A percentile compares a stretch with the other conserved stretches of the same genome.
Evolutionary conservation across 2,329 filamentous ascomycete species (phyloP).

Genomic region (Aspergillus melleus): DNA sequence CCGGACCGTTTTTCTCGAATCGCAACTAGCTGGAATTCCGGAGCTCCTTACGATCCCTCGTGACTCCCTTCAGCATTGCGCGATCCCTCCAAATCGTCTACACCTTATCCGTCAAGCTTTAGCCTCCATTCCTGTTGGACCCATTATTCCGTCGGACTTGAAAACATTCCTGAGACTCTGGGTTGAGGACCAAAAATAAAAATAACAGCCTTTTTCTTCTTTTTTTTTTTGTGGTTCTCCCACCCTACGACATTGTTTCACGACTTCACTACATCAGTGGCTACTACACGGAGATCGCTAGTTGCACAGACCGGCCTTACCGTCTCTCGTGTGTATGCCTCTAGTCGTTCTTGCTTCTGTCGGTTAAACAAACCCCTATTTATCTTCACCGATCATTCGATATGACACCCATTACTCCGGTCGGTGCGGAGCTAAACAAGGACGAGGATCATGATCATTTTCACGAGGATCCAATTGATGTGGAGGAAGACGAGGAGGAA

Average conservation of each 20-base stretch:
- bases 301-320: slow-evolving; percentile 11
- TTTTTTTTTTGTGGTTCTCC: background rate
- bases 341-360: slow-evolving; percentile 6
- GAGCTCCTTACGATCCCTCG: background rate
- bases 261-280: slow-evolving; percentile 1
- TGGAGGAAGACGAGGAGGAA: slow-evolving; percentile 38
- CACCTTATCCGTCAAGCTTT: slow-evolving; percentile 10
- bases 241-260: background rate
- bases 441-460: slow-evolving; percentile 31
- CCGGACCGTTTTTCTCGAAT: slow-evolving; percentile 7
- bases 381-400: slow-evolving; percentile 1
- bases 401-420: slow-evolving; percentile 28
- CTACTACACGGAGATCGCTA: slow-evolving; percentile 4
- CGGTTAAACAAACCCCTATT: slow-evolving; percentile 1
- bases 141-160: slow-evolving; percentile 8
- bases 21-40: background rate
- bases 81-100: slow-evolving; percentile 1
- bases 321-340: background rate
- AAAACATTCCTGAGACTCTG: slow-evolving; percentile 11
- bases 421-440: slow-evolving; percentile 24
- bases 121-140: slow-evolving; percentile 9
- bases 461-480: slow-evolving; percentile 32
- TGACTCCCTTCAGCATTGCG: slow-evolving; percentile 3
- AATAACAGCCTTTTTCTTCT: background rate
- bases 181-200: slow-evolving; percentile 1